Evolutionary conservation across 257 asterid genomes (phyloP).

Genomic region (Solanum microdontum): DNA sequence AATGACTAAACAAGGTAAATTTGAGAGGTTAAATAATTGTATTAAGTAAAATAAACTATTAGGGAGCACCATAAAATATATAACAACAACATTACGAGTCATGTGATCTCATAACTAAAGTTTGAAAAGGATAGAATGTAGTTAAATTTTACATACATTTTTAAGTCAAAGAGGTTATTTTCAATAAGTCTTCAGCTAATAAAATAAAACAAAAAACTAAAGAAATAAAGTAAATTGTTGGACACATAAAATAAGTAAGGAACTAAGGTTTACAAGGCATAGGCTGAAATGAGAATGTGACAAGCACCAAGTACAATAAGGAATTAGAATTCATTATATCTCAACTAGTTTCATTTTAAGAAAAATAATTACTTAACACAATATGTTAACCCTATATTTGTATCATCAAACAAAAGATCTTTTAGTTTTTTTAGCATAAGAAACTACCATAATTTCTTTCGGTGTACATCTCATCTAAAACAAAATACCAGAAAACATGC

Average conservation of each 20-base stretch:
- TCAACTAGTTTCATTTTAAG: neutral
- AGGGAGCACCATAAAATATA: neutral
- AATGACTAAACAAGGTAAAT: neutral
- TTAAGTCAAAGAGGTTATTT: too few relatives aligned
- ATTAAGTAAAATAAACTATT: neutral
- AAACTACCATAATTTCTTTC: neutral
- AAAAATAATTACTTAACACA: neutral
- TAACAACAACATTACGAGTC: neutral
- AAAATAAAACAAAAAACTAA: too few relatives aligned
- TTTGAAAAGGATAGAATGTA: too few relatives aligned
- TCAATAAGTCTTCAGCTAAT: neutral
- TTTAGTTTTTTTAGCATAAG: neutral
- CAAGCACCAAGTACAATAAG: too few relatives aligned
- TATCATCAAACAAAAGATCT: neutral
- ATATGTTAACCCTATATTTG: neutral
- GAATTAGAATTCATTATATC: neutral
- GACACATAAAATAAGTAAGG: too few relatives aligned
- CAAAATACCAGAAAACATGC: too few relatives aligned
- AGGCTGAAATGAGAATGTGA: too few relatives aligned
- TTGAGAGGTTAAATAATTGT: neutral
- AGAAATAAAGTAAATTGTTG: neutral
- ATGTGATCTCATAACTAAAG: neutral
- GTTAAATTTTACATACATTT: too few relatives aligned
- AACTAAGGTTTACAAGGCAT: too few relatives aligned
- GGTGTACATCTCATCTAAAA: too few relatives aligned